Conservation (phyloP, 116 monocot genomes). For the Papilionanthe hybrid region DNA sequence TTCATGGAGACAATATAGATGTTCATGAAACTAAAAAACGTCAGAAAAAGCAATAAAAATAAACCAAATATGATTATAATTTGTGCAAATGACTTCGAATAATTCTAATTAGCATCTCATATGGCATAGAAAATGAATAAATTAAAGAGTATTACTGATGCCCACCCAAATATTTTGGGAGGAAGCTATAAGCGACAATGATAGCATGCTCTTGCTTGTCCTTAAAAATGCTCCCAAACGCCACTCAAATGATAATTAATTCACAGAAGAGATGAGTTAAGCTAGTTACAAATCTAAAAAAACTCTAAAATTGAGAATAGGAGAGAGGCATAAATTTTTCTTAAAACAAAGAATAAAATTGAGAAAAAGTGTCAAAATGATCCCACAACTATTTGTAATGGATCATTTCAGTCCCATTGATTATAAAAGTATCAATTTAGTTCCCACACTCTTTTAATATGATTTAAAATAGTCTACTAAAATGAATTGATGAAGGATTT, state of each 20-base stretch:
- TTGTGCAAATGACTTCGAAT: background rate
- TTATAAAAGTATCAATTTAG: too few relatives aligned
- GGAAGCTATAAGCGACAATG: background rate
- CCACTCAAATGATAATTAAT: background rate
- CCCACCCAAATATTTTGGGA: background rate
- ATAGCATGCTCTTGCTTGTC: background rate
- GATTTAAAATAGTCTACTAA: too few relatives aligned
- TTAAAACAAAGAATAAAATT: background rate
- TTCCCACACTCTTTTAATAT: too few relatives aligned
- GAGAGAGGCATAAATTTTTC: background rate
- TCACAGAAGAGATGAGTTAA: background rate
- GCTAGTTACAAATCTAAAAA: too few relatives aligned
- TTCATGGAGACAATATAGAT: background rate
- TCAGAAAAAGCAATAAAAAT: background rate
- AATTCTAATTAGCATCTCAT: background rate
- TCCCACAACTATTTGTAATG: too few relatives aligned
- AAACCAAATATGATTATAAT: background rate
- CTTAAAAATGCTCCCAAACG: background rate
- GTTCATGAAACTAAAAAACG: background rate
- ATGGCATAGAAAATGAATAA: background rate
- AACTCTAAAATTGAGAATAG: background rate
- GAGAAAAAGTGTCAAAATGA: too few relatives aligned
- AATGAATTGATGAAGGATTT: too few relatives aligned
- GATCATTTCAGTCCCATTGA: too few relatives aligned
- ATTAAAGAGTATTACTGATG: background rate